These are phyloP conservation scores for Coemansia sp. DNA, from an alignment of 192 early-diverging fungal genomes.

Conservation along the genomic window DNA sequence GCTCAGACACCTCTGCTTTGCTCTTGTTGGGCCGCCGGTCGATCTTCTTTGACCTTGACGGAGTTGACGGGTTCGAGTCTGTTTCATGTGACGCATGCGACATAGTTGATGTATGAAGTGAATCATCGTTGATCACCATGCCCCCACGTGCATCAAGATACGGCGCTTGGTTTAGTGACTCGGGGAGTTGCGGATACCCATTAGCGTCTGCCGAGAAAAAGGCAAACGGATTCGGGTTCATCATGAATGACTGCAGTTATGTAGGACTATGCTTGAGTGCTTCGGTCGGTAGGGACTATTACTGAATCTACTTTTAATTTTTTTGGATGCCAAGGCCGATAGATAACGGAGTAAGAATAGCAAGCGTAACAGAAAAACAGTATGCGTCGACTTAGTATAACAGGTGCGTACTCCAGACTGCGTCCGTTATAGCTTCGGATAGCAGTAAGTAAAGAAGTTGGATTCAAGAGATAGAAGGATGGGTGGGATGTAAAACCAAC, in stretches of 20 bases:
- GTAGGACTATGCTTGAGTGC: background rate
- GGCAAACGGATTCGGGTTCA: slow-evolving; percentile 54
- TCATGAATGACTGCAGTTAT: slow-evolving; percentile 4
- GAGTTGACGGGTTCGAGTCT: slow-evolving; percentile 45
- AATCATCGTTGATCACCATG: slow-evolving; percentile 31
- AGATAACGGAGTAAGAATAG: background rate
- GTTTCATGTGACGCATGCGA: slow-evolving; percentile 47
- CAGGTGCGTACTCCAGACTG: background rate
- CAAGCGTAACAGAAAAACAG: background rate
- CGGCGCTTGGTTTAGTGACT: slow-evolving; percentile 22
- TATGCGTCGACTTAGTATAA: background rate
- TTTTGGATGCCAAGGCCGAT: background rate
- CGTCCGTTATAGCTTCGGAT: background rate
- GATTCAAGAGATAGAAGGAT: background rate
- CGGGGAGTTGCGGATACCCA: slow-evolving; percentile 41
- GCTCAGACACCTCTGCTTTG: slow-evolving; percentile 56
- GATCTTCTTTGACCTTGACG: slow-evolving; percentile 32
- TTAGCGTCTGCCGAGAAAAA: slow-evolving; percentile 41
- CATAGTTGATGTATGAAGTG: slow-evolving; percentile 44
- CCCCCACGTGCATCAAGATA: slow-evolving; percentile 37
- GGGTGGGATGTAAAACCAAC: background rate
- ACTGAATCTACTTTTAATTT: background rate
- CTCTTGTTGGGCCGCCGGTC: slow-evolving; percentile 48
- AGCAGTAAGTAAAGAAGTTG: background rate
- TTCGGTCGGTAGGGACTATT: background rate